Conservation (phyloP, 2,329 filamentous ascomycete genomes). For the Botrytis medusae region DNA sequence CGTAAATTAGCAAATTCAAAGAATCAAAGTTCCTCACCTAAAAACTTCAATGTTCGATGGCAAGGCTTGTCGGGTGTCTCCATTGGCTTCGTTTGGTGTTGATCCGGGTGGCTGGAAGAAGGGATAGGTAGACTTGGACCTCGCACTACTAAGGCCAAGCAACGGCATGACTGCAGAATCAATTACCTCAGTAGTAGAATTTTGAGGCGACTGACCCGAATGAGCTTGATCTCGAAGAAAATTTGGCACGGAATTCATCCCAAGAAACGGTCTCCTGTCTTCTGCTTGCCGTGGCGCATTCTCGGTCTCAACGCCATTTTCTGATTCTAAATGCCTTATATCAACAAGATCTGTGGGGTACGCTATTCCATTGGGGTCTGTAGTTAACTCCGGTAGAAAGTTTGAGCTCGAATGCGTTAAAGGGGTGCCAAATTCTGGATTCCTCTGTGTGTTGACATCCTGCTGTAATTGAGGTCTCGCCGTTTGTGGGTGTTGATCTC, state of each 20-base stretch:
- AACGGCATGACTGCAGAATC: not conserved
- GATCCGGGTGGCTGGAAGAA: not conserved
- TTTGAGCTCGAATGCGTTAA: not conserved
- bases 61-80: not conserved
- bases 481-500: not conserved
- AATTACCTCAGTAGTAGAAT: not conserved
- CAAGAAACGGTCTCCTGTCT: not conserved
- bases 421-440: not conserved
- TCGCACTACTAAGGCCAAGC: not conserved
- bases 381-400: not conserved
- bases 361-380: not conserved
- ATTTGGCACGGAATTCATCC: not conserved
- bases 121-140: not conserved
- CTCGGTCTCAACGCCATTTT: not conserved
- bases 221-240: not conserved
- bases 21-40: not conserved
- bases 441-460: not conserved
- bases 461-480: not conserved
- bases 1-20: not conserved
- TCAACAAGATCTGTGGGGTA: not conserved
- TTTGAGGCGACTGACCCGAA: not conserved
- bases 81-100: not conserved
- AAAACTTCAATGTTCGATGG: constrained; percentile 6
- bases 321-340: not conserved
- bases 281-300: not conserved